These are phyloP conservation scores for Curvularia lunata DNA, from an alignment of 2,329 filamentous ascomycete species.

Conservation along the genomic window DNA sequence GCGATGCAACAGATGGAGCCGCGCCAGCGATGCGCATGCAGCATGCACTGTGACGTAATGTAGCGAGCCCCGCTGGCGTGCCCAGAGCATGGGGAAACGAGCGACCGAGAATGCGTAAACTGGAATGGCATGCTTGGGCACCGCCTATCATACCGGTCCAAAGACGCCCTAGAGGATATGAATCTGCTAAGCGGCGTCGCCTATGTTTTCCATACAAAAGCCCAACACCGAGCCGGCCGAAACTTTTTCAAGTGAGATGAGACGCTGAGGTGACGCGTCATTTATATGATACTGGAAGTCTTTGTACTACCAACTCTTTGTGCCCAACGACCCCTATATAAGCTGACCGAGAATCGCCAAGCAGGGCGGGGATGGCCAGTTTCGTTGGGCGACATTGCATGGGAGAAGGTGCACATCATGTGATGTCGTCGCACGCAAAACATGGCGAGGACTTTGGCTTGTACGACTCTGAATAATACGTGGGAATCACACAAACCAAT, in stretches of 20 bases:
- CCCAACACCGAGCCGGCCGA: neutral
- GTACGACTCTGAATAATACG: neutral
- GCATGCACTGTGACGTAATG: slow-evolving; percentile 17
- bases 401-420: slow-evolving; percentile 50
- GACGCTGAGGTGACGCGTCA: neutral
- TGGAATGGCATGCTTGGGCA: neutral
- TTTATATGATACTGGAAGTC: neutral
- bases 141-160: neutral
- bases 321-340: slow-evolving; percentile 1
- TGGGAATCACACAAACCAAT: neutral
- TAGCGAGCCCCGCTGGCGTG: slow-evolving; percentile 1
- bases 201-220: neutral
- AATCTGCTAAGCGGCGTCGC: neutral
- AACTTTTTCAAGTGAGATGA: no score
- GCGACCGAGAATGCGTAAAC: slow-evolving; percentile 3
- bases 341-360: neutral
- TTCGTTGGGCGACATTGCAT: neutral
- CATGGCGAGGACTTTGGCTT: neutral
- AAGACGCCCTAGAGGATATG: neutral
- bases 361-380: neutral
- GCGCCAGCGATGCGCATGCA: slow-evolving; percentile 7
- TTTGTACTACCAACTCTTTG: neutral
- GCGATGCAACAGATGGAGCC: slow-evolving; percentile 15
- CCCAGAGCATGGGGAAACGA: slow-evolving; percentile 3
- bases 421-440: slow-evolving; percentile 10